Evolutionary conservation across 108 stramenopile genomes (phyloP).

Genomic region (Cyclotella cryptica): DNA sequence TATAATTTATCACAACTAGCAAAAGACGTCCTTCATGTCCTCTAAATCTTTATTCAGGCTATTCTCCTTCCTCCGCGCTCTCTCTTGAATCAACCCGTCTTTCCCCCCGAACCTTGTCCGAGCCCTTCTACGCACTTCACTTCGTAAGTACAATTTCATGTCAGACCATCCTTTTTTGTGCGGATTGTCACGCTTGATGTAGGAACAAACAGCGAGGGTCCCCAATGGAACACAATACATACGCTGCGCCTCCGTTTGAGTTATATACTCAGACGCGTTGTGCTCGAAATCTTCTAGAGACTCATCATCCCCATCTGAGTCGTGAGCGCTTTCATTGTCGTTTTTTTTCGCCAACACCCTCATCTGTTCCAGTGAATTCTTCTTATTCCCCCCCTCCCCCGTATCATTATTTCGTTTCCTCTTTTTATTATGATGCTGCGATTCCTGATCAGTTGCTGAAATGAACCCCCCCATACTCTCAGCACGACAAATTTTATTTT

Average conservation of each 20-base stretch:
- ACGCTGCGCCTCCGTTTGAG: constrained; percentile 75
- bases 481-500: constrained; percentile 11
- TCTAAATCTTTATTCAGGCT: constrained; percentile 72
- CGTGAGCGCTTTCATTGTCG: not conserved
- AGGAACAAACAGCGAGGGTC: constrained; percentile 78
- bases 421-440: not conserved
- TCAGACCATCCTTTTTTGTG: constrained; percentile 64
- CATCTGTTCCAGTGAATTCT: not conserved
- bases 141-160: constrained; percentile 79
- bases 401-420: not conserved
- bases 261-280: constrained; percentile 67
- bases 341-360: constrained; percentile 12
- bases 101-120: constrained; percentile 76
- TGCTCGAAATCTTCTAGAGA: constrained; percentile 80
- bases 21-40: constrained; percentile 67
- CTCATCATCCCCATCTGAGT: constrained; percentile 35
- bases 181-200: constrained; percentile 73
- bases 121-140: constrained; percentile 73
- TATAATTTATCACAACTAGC: constrained; percentile 15
- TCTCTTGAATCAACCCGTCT: constrained; percentile 68
- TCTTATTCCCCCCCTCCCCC: not conserved
- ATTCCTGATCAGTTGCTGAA: not conserved
- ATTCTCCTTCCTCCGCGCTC: constrained; percentile 63
- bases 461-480: constrained; percentile 33
- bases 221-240: constrained; percentile 83